Base-by-base conservation (phyloP, 139 green algal genomes). In the Tetratostichococcus sp. region DNA sequence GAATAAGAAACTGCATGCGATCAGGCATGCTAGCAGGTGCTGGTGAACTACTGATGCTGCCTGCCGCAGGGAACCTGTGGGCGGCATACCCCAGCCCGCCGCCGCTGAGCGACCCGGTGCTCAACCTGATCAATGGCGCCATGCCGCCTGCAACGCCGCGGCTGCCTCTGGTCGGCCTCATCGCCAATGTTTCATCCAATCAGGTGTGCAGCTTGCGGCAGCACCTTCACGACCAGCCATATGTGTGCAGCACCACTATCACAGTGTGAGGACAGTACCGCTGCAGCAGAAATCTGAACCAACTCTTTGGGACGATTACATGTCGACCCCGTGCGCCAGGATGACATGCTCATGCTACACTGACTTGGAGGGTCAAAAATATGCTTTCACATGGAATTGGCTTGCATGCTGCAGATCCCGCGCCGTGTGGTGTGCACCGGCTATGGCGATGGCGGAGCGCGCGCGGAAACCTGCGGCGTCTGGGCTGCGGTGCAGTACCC, bases 401-500 rank as follows among this genome's bases (percentile, higher is more conserved):
- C 19, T 26, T 26, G 4, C 14, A 25, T 26, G 2, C 14, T 26
- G 26, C 50, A 62, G 50, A 17, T 26, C 11, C 72, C 72, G 5
- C 31, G 30, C 25, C 66, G 72, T 25, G 72, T 77, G 23, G 26
- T 77, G 33, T 77, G 72, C 59, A 77, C 72, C 23, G 72, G 72
- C 35, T 21, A 39, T 6, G 72, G 72, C 22, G 58, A 25, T 35
- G 77, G 77, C 21, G 77, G 67, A 0, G 72, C 66, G 14, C 58
- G 70, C 6, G 65, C 67, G 1, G 74, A 76, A 33, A 72, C 78
- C 16, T 73, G 43, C 32, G 77, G 72, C 33, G 50, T 82, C 11
- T 82, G 77, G 77, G 77, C 77, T 22, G 68, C 72, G 2, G 42
- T 72, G 1, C 33, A 35, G 8, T 82, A 71, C 66, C 77, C 77